Evolutionary conservation across 1,284 basidiomycete species (phyloP).

Genomic region (Moniliophthora roreri): DNA sequence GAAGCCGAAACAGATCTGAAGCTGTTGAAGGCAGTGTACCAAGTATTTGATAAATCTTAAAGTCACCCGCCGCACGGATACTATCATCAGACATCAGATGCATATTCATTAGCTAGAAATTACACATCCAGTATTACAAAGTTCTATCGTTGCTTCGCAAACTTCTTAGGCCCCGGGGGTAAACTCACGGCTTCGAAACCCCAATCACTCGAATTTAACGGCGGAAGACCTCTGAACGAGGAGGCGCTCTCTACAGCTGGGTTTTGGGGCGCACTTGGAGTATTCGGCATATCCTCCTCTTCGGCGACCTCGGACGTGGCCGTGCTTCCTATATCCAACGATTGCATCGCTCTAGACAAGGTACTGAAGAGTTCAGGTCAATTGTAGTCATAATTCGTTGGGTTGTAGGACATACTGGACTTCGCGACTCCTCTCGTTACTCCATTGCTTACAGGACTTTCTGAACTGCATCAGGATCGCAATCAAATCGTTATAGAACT

Average conservation of each 20-base stretch:
- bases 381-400: not conserved
- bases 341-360: constrained; percentile 38
- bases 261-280: constrained; percentile 5
- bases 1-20: too few species aligned
- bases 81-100: too few species aligned
- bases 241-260: constrained; percentile 9
- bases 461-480: constrained; percentile 73
- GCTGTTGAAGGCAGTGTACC: too few species aligned
- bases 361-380: constrained; percentile 26
- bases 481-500: constrained; percentile 87
- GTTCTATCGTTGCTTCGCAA: not conserved
- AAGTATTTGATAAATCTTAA: too few species aligned
- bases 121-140: not conserved
- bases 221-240: constrained; percentile 24
- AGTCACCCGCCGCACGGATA: too few species aligned
- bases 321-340: constrained; percentile 34
- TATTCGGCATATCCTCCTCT: constrained; percentile 9
- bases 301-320: constrained; percentile 16
- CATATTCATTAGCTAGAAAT: too few species aligned
- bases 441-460: constrained; percentile 75
- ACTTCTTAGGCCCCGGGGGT: constrained; percentile 16
- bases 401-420: constrained; percentile 34
- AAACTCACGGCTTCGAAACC: constrained; percentile 21
- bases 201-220: constrained; percentile 38
- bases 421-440: constrained; percentile 67